Percentiles rank a stretch among this genome's conserved stretches.
Conservation (phyloP, 176 grass and related monocot species). For the Typha latifolia region DNA sequence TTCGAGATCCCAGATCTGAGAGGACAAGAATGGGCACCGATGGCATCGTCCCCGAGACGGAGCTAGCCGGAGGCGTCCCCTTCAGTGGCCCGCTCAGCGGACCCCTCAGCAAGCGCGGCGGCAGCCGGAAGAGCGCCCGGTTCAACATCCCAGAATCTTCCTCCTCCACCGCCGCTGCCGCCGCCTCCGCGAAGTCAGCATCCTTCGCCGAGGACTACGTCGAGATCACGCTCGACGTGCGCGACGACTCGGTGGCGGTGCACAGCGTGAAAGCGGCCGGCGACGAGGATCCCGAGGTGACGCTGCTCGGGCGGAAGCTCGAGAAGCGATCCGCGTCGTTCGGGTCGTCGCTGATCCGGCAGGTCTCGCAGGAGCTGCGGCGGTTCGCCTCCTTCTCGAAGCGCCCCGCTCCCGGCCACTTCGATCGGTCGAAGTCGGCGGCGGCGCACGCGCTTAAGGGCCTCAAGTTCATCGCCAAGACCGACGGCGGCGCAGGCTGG, state of each 20-base stretch:
- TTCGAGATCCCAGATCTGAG: neutral
- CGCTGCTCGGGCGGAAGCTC: slow-evolving; percentile 55
- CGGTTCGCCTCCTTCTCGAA: slow-evolving; percentile 42
- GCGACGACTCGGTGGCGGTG: slow-evolving; percentile 85
- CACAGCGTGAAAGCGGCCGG: slow-evolving; percentile 59
- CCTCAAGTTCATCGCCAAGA: slow-evolving; percentile 77
- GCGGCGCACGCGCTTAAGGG: slow-evolving; percentile 90
- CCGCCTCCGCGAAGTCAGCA: slow-evolving; percentile 21
- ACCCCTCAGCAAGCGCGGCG: slow-evolving; percentile 47
- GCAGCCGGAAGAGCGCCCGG: slow-evolving; percentile 54
- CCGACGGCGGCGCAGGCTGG: slow-evolving; percentile 51
- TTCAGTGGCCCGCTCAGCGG: slow-evolving; percentile 76
- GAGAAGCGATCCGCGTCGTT: slow-evolving; percentile 52
- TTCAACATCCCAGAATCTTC: slow-evolving; percentile 46
- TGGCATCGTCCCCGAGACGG: slow-evolving; percentile 22
- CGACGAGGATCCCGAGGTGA: slow-evolving; percentile 38
- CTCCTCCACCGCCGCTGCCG: slow-evolving; percentile 21
- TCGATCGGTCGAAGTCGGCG: slow-evolving; percentile 66
- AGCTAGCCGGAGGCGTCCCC: slow-evolving; percentile 19
- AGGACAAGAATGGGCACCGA: slow-evolving; percentile 19
- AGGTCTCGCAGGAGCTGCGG: slow-evolving; percentile 90
- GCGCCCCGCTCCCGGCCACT: slow-evolving; percentile 5
- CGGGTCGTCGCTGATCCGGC: slow-evolving; percentile 67
- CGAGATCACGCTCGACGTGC: slow-evolving; percentile 94
- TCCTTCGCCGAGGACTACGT: slow-evolving; percentile 48